A percentile compares a stretch with the other conserved stretches of the same genome.
Conservation (phyloP, 2,329 filamentous ascomycete genomes). For the Albophoma yamanashiensis region DNA sequence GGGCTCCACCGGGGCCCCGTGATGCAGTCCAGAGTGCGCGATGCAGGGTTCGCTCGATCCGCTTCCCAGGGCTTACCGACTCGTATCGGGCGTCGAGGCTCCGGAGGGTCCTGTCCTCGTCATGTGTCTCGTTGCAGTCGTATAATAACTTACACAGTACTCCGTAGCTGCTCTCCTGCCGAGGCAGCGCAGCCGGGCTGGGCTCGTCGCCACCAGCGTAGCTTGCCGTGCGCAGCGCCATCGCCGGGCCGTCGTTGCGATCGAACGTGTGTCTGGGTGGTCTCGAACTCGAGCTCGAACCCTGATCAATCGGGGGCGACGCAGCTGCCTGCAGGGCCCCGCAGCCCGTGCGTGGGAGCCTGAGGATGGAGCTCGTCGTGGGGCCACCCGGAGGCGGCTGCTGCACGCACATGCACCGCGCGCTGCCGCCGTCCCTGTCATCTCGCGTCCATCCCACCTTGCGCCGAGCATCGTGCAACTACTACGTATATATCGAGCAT, state of each 20-base stretch:
- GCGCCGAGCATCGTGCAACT: not conserved
- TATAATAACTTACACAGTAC: too few relatives aligned
- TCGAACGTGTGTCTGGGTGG: not conserved
- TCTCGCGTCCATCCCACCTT: not conserved
- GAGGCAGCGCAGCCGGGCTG: too few relatives aligned
- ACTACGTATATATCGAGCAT: not conserved
- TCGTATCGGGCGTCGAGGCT: not conserved
- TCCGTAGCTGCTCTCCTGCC: too few relatives aligned
- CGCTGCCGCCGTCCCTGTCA: not conserved
- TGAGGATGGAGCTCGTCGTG: not conserved
- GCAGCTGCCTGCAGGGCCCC: not conserved
- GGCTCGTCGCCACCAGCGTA: too few relatives aligned
- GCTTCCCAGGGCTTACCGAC: not conserved
- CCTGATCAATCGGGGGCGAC: not conserved
- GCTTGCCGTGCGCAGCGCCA: too few relatives aligned
- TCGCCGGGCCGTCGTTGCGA: too few relatives aligned
- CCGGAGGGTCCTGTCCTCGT: too few relatives aligned
- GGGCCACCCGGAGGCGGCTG: not conserved
- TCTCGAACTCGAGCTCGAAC: not conserved
- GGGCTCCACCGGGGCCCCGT: not conserved
- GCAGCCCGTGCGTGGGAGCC: not conserved
- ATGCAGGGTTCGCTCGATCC: not conserved
- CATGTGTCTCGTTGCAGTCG: not conserved
- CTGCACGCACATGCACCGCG: not conserved
- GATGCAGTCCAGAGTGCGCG: not conserved